Evolutionary conservation across 176 grass and related monocot species (phyloP).

Genomic region (Zizania latifolia): DNA sequence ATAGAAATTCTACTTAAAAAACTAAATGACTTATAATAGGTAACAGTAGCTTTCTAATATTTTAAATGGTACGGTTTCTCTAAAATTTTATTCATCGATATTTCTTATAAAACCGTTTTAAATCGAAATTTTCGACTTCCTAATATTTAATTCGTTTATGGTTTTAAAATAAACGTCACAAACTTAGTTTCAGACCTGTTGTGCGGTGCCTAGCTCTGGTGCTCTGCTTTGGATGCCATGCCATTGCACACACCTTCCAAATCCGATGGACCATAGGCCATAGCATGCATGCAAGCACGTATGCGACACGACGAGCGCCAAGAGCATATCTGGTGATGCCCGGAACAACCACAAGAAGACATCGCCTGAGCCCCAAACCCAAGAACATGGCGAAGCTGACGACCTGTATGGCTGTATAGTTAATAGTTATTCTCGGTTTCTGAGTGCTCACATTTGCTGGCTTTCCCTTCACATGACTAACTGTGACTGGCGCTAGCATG

Average conservation of each 20-base stretch:
- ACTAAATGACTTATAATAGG: too few species aligned
- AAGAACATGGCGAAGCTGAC: neutral
- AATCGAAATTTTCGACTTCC: too few species aligned
- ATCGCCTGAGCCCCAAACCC: neutral
- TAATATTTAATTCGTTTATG: too few species aligned
- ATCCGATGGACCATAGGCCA: neutral
- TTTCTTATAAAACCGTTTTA: too few species aligned
- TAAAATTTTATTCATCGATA: too few species aligned
- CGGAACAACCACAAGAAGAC: conserved; percentile 29
- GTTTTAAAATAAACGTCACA: too few species aligned
- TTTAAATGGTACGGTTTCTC: too few species aligned
- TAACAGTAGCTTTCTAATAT: too few species aligned
- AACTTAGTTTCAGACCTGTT: too few species aligned
- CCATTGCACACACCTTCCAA: neutral
- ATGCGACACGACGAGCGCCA: neutral
- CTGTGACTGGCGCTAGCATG: too few species aligned
- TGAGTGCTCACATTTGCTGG: neutral
- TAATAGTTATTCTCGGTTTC: neutral
- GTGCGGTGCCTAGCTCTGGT: neutral
- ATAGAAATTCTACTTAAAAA: too few species aligned
- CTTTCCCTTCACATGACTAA: neutral
- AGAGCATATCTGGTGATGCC: neutral
- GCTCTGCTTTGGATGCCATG: neutral
- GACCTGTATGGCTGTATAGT: neutral
- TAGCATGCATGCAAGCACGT: neutral